Evolutionary conservation across 306 rosid genomes (phyloP), one percentile per base, ranked within the genome.

Genomic region (Cicer judaicum): DNA sequence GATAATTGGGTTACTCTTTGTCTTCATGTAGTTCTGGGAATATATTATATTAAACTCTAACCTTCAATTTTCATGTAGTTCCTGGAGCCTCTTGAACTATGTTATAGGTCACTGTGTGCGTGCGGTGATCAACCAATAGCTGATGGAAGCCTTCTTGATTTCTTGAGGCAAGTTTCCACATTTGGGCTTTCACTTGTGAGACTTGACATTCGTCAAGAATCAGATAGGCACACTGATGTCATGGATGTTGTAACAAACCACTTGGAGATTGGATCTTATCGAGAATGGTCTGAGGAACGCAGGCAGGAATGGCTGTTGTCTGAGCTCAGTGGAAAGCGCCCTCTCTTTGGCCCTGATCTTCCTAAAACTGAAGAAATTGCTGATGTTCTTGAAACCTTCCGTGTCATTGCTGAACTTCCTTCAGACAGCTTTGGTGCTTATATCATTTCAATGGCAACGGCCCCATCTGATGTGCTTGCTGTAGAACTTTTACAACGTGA

Each of bases 121-220:
- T 95, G 91, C 47, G 99, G 99, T 21, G 99, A 95, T 78, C 70
- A 88, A n/a, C 15, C 93, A 10, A 90, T 95, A 79, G 99, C 99
- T 50, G 99, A 95, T 38, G 99, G 99, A 82, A 95, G 98, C 88
- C 99, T 95, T 75, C 99, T 95, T 75, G 99, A 95, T 85, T 95
- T 95, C 85, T 70, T 95, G 74, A 74, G 99, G 24, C 98, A 95
- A 85, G 99, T 95, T 65, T 95, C 99, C 48, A 95, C 97, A 13
- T 95, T 95, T 50, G 99, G 99, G 50, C 96, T 95, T 62, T 90
- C 98, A 54, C 90, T 95, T 8, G 99, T 95, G 36, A 87, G 92
- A 74, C 99, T 95, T 64, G 99, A 95, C 79, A 95, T 92, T 72
- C 88, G 99, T 14, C 99, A 95, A 89, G 99, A 95, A 82, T 92